These are phyloP conservation scores for Kappamyces sp. DNA, from an alignment of 192 early-diverging fungal genomes.

Conservation along the genomic window DNA sequence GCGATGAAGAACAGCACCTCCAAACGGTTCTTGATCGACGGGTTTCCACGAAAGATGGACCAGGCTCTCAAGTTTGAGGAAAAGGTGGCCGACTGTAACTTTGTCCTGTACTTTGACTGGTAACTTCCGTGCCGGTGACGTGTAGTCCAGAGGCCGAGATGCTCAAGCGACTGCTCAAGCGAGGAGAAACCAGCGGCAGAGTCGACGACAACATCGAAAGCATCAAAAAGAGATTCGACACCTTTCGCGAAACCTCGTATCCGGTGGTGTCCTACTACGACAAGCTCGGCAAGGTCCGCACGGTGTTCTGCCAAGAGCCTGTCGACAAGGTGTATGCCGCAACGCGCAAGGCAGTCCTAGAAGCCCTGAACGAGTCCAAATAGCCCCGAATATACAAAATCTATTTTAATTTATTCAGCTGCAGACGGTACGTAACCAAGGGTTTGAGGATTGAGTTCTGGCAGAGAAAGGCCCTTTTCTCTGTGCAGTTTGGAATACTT, in stretches of 20 bases:
- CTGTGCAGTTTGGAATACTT: slow-evolving; percentile 29
- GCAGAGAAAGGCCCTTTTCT: slow-evolving; percentile 29
- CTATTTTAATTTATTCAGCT: too few relatives aligned
- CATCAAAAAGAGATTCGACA: slow-evolving; percentile 90
- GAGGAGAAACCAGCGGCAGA: slow-evolving; percentile 88
- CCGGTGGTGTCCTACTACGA: slow-evolving; percentile 85
- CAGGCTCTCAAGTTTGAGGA: slow-evolving; percentile 94
- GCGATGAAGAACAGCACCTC: slow-evolving; percentile 70
- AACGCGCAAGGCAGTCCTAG: slow-evolving; percentile 17
- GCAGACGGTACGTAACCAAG: too few relatives aligned
- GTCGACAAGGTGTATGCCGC: slow-evolving; percentile 27
- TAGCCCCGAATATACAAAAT: too few relatives aligned
- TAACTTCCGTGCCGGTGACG: too few relatives aligned
- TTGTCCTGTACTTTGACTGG: slow-evolving; percentile 93
- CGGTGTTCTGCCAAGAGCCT: slow-evolving; percentile 41
- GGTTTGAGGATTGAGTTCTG: slow-evolving; percentile 18
- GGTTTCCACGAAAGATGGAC: slow-evolving; percentile 91
- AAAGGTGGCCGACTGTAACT: slow-evolving; percentile 62
- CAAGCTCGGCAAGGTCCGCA: slow-evolving; percentile 72
- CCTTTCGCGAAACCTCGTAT: slow-evolving; percentile 78
- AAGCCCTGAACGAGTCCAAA: slow-evolving; percentile 16
- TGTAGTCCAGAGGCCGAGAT: slow-evolving; percentile 87
- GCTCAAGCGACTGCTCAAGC: slow-evolving; percentile 82
- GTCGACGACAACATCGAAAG: slow-evolving; percentile 93
- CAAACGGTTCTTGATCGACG: slow-evolving; percentile 87